These are phyloP conservation scores for Globisporangium iwayamae DNA, from an alignment of 352 stramenopile genomes.

Conservation along the genomic window DNA sequence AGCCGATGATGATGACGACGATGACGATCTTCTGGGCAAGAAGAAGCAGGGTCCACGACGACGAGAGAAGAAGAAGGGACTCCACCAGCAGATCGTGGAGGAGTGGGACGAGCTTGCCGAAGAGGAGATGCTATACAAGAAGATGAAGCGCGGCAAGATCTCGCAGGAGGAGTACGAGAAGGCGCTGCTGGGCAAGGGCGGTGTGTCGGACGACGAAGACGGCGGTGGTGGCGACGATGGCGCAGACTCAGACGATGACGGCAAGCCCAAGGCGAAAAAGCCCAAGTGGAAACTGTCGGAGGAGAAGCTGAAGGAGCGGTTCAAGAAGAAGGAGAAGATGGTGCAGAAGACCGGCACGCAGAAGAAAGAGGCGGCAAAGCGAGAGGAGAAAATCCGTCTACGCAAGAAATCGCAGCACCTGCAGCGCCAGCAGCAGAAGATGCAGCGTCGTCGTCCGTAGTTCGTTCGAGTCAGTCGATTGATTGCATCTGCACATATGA, in stretches of 20 bases:
- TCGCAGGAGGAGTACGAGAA: slow-evolving; percentile 92
- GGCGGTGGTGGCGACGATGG: slow-evolving; percentile 23
- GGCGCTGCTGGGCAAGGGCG: slow-evolving; percentile 54
- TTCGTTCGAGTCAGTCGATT: background rate
- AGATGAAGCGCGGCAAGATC: slow-evolving; percentile 97
- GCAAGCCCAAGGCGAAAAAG: slow-evolving; percentile 41
- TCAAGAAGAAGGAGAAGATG: slow-evolving; percentile 81
- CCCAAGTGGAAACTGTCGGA: slow-evolving; percentile 54
- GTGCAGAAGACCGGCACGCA: slow-evolving; percentile 70
- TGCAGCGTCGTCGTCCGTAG: slow-evolving; percentile 32
- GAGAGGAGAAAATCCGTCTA: slow-evolving; percentile 78
- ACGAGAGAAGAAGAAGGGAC: slow-evolving; percentile 95
- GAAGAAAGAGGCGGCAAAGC: slow-evolving; percentile 70
- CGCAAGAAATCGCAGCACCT: slow-evolving; percentile 79
- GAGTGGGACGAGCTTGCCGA: slow-evolving; percentile 99
- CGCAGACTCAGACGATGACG: slow-evolving; percentile 20
- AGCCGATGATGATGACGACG: slow-evolving; percentile 45
- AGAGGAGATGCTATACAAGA: slow-evolving; percentile 96
- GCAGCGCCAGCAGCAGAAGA: slow-evolving; percentile 52
- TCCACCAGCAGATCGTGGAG: slow-evolving; percentile 96
- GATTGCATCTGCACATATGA: background rate
- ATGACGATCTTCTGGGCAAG: slow-evolving; percentile 45
- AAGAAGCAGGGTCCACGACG: slow-evolving; percentile 66
- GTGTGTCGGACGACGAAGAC: slow-evolving; percentile 33
- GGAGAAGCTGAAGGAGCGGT: slow-evolving; percentile 71